These are phyloP conservation scores for Erigeron canadensis DNA, from an alignment of 129 eudicot species.

Conservation along the genomic window DNA sequence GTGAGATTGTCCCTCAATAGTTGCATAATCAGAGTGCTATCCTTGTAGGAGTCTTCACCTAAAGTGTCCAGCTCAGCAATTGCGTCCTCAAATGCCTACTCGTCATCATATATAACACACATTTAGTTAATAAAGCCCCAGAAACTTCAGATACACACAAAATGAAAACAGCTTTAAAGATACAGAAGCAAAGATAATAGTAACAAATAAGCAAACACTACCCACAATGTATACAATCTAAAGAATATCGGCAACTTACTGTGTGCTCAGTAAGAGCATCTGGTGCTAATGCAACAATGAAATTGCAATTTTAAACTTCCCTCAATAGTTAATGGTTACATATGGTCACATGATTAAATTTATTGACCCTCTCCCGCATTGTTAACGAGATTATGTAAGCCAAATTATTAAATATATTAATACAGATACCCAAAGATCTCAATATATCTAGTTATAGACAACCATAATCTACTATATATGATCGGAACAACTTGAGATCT, in stretches of 20 bases:
- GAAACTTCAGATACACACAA: neutral
- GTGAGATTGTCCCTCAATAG: slow-evolving; percentile 93
- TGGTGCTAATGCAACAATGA: too few species aligned
- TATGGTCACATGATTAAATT: too few species aligned
- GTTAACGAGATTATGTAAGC: too few species aligned
- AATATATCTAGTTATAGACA: too few species aligned
- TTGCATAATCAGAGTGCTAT: slow-evolving; percentile 95
- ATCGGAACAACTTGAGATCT: neutral
- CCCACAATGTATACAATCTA: neutral
- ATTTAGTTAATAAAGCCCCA: neutral
- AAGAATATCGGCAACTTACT: neutral
- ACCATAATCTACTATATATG: neutral
- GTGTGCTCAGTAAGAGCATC: neutral
- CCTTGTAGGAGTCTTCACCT: slow-evolving; percentile 96
- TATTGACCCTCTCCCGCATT: too few species aligned
- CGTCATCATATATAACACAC: neutral
- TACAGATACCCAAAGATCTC: too few species aligned
- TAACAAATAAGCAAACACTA: neutral
- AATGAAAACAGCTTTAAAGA: neutral
- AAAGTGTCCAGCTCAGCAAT: slow-evolving; percentile 87
- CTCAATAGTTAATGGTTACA: too few species aligned
- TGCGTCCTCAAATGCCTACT: slow-evolving; percentile 93
- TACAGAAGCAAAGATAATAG: neutral
- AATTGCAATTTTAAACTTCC: too few species aligned
- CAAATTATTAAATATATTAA: too few species aligned